Conservation (phyloP, 1,284 basidiomycete genomes). For the Rhodotorula mucilaginosa region DNA sequence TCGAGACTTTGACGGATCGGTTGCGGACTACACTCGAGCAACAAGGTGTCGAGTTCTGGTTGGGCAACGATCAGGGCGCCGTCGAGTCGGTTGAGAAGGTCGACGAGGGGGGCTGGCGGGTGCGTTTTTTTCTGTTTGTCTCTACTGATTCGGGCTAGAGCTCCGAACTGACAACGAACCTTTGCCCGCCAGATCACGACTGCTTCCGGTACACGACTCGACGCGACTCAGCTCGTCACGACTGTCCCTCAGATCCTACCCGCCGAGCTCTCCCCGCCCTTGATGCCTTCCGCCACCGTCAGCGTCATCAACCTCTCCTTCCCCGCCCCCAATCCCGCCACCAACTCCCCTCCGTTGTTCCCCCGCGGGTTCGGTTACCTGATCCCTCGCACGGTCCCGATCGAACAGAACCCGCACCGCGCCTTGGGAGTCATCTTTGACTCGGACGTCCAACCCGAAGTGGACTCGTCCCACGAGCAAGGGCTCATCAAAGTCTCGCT, state of each 20-base stretch:
- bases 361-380: conserved; percentile 87
- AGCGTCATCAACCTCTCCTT: conserved; percentile 66
- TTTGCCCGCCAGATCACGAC: conserved; percentile 53
- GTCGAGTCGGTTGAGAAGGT: conserved; percentile 17
- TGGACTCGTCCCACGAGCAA: conserved; percentile 50
- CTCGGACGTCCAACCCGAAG: conserved; percentile 49
- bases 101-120: conserved; percentile 20
- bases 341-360: conserved; percentile 44
- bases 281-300: conserved; percentile 56
- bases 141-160: not conserved
- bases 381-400: conserved; percentile 68
- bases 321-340: conserved; percentile 46
- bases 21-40: conserved; percentile 56
- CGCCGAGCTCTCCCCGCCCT: conserved; percentile 54
- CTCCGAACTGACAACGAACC: not conserved
- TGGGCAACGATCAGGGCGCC: conserved; percentile 26
- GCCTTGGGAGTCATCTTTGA: conserved; percentile 63
- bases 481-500: conserved; percentile 69
- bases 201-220: conserved; percentile 45
- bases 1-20: conserved; percentile 65
- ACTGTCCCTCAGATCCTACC: conserved; percentile 45
- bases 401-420: conserved; percentile 51
- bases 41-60: conserved; percentile 47
- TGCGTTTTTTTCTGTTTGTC: not conserved
- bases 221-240: conserved; percentile 41